These are phyloP conservation scores for Mycogone perniciosa DNA, from an alignment of 2,329 filamentous ascomycete genomes.

Conservation along the genomic window DNA sequence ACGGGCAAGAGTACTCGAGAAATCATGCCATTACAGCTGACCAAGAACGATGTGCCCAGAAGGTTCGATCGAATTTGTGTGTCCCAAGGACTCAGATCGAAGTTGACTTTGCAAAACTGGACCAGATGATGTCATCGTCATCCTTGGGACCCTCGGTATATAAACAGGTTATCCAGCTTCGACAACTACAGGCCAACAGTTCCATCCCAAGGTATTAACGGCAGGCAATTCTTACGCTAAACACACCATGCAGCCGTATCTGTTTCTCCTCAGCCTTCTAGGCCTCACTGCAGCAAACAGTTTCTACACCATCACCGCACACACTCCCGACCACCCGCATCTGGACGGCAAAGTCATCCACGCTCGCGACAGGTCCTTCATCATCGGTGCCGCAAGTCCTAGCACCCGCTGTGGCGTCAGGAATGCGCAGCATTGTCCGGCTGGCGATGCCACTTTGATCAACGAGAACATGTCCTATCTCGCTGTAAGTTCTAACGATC, in stretches of 20 bases:
- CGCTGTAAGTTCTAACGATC: conserved; percentile 15
- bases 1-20: neutral
- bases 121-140: neutral
- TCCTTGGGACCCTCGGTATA: neutral
- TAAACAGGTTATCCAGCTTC: neutral
- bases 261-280: neutral
- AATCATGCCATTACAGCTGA: neutral
- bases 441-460: conserved; percentile 22
- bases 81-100: neutral
- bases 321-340: conserved; percentile 16
- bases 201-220: too few relatives aligned
- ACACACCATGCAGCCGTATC: neutral
- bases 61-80: neutral
- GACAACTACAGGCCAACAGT: neutral
- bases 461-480: conserved; percentile 23
- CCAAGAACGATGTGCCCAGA: neutral
- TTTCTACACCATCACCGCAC: conserved; percentile 23
- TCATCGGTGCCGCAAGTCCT: conserved; percentile 22
- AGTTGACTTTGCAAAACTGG: too few relatives aligned
- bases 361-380: conserved; percentile 21
- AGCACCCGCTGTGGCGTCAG: conserved; percentile 22
- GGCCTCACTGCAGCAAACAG: neutral
- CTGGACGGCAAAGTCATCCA: conserved; percentile 23
- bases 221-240: too few relatives aligned
- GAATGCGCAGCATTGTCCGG: conserved; percentile 19